Evolutionary conservation across 257 asterid species (phyloP), one percentile per base, ranked within the genome.

Genomic region (Knoxia roxburghii): DNA sequence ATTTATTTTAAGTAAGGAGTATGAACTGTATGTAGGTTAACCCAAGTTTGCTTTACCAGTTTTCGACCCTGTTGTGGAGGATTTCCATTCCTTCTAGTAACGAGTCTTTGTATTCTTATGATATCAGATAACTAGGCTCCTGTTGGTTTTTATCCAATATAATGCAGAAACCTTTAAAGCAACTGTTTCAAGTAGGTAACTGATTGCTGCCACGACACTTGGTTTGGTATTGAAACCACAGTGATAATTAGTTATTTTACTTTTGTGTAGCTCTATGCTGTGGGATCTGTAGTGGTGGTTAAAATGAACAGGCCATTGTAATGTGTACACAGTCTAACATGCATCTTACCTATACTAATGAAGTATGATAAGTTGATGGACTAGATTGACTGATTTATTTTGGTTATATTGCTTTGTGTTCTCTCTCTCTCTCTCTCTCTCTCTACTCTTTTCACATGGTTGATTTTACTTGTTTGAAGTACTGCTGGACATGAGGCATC

Each of bases 401-500:
- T 23, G n/a, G n/a, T n/a, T n/a, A n/a, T n/a, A n/a, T n/a, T n/a
- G n/a, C n/a, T n/a, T 30, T 37, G 1, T 46, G 18, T 5, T 12
- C 3, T 59, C 3, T 64, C 30, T 7, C 10, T 63, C 20, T 20
- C 49, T 20, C 49, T 46, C 27, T 52, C 60, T 13, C 41, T 60
- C 57, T 59, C 17, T 3, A 59, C 65, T 59, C 10, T 5, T 59
- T 43, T 48, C 6, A 12, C 10, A 8, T 40, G 8, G 2, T 30
- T 39, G 40, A 0, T 56, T 51, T 14, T 32, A 32, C 51, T 50
- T 54, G 68, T 48, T 48, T 48, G 77, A 79, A 82, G 87, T 68
- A 79, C 87, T 33, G 84, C 84, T 43, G 87, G 87, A 70, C 87
- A 79, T n/a, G 87, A 82, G 79, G 87, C 84, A 63, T 82, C 84